Evolutionary conservation across 306 rosid genomes (phyloP), one percentile per base, ranked within the genome.

Genomic region (Castanea sativa): DNA sequence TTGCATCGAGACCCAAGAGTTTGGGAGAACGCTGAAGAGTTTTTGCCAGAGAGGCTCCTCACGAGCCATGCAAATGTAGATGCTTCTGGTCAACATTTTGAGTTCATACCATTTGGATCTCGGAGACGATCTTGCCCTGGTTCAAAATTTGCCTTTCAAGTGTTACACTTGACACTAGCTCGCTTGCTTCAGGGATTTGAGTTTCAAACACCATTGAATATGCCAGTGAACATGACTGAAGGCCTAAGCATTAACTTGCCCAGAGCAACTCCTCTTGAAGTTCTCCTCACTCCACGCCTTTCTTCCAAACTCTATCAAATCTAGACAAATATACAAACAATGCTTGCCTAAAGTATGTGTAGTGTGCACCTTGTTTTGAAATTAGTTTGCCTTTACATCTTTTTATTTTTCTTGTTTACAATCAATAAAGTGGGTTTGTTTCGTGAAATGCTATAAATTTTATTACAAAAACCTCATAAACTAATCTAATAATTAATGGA

Each of bases 61-160:
- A 79, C 57, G 10, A 55, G 32, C 3, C 81, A 59, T 32, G 84
- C 84, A 25, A 80, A 83, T 7, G 0, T 85, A 0, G 83, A 84
- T 75, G 90, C 83, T 41, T 79, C 59, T 1, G 83, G 83, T 59
- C 73, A 81, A 11, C 71, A 89, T 73, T 89, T 85, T 81, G 83
- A 84, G 79, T 84, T 83, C 21, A 83, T 84, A 3, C 91, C 96
- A 14, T 91, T 89, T 70, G 92, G 93, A 15, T 81, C 56, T 25
- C 88, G 93, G 0, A 84, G 93, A 77, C 74, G 93, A 49, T 71
- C 90, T 64, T 91, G 93, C 21, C 93, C 91, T 7, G 96, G 96
- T 6, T 69, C 73, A 1, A 53, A 53, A 1, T 83, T 91, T 33
- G 91, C 88, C 2, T 55, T 69, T 71, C 93, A 87, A 30, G 80